Evolutionary conservation across 202 grass and related monocot species (phyloP).

Genomic region (Zizania palustris): DNA sequence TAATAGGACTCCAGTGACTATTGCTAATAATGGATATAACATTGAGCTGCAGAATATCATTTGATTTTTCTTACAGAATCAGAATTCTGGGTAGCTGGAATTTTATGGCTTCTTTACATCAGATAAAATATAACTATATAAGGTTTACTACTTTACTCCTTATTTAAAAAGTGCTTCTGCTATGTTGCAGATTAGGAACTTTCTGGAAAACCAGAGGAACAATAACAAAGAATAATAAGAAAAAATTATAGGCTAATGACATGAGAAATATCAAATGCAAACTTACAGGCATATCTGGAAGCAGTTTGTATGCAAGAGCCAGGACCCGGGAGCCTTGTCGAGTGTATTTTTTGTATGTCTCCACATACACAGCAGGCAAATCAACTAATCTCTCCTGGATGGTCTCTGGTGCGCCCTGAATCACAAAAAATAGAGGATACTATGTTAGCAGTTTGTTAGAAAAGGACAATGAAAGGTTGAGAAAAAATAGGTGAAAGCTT

Average conservation of each 20-base stretch:
- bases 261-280: conserved; percentile 22
- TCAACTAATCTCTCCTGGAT: conserved; percentile 94
- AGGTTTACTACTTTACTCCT: too few relatives aligned
- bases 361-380: conserved; percentile 82
- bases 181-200: background rate
- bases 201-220: background rate
- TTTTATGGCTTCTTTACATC: background rate
- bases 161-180: background rate
- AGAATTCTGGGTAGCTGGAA: background rate
- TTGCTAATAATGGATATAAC: background rate
- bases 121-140: background rate
- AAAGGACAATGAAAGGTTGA: background rate
- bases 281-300: conserved; percentile 98
- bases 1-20: background rate
- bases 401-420: conserved; percentile 96
- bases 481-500: conserved; percentile 4
- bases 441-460: conserved; percentile 1
- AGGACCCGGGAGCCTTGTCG: conserved; percentile 93
- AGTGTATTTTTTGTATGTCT: conserved; percentile 97
- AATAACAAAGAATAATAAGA: conserved; percentile 23
- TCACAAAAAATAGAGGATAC: conserved; percentile 27
- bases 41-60: background rate
- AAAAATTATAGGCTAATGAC: conserved; percentile 19
- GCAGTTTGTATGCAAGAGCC: conserved; percentile 91
- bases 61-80: background rate